Evolutionary conservation across 164 flowering plant species (phyloP).

Genomic region (Pachysandra terminalis): DNA sequence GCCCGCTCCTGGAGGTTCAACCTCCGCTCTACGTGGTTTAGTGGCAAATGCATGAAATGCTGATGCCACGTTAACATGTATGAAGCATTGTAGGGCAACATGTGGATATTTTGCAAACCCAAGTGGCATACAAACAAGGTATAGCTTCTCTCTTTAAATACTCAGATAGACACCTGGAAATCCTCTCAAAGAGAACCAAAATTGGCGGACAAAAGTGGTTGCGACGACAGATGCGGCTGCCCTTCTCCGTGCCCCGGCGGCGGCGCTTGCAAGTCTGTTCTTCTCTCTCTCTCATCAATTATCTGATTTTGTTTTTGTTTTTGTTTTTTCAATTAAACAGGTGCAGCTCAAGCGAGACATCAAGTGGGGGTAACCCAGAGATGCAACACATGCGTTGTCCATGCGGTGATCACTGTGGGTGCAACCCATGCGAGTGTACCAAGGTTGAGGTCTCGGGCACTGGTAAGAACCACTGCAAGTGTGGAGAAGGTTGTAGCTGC

Average conservation of each 20-base stretch:
- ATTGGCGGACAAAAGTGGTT: constrained; percentile 9
- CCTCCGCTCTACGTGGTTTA: no score
- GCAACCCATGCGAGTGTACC: constrained; percentile 48
- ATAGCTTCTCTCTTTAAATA: no score
- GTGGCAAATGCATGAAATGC: no score
- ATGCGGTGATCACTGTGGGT: constrained; percentile 57
- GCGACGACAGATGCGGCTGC: constrained; percentile 48
- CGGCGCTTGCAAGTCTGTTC: constrained; percentile 34
- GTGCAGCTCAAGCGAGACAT: background rate
- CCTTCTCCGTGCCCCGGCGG: constrained; percentile 58
- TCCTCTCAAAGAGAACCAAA: background rate
- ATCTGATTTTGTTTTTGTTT: no score
- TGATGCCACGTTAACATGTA: no score
- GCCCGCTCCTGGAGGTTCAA: no score
- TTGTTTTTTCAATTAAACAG: background rate
- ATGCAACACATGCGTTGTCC: constrained; percentile 40
- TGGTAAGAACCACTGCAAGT: constrained; percentile 43
- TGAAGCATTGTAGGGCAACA: no score
- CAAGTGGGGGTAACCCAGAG: constrained; percentile 7
- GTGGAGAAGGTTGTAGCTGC: no score
- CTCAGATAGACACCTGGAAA: no score
- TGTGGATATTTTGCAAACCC: no score
- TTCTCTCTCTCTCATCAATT: background rate
- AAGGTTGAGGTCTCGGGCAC: constrained; percentile 18
- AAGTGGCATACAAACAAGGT: no score